These are phyloP conservation scores for Medicago truncatula DNA, from an alignment of 306 rosid species.

Conservation along the genomic window MtrunA17r5.0-ANR NC_053044.1:24794501-24795000, in stretches of 20 bases:
- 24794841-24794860: constrained; percentile 40
- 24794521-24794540: background rate
- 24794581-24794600: constrained; percentile 70
- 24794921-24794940: background rate
- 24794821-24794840: constrained; percentile 65
- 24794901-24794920: constrained; percentile 20
- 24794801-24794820: constrained; percentile 57
- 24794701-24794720: constrained; percentile 69
- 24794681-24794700: constrained; percentile 59
- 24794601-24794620: constrained; percentile 71
- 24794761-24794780: constrained; percentile 83
- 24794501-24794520: too few relatives aligned
- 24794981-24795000: too few relatives aligned
- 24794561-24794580: constrained; percentile 5
- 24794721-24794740: constrained; percentile 66
- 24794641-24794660: constrained; percentile 62
- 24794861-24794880: constrained; percentile 21
- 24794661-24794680: constrained; percentile 51
- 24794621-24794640: constrained; percentile 60
- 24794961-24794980: background rate
- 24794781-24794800: constrained; percentile 66
- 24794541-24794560: background rate
- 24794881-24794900: constrained; percentile 1
- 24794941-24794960: background rate
- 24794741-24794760: constrained; percentile 76